A percentile compares a stretch with the other conserved stretches of the same genome.
Evolutionary conservation across 192 early-diverging fungal species (phyloP).

Genomic region (Coemansia sp.): DNA sequence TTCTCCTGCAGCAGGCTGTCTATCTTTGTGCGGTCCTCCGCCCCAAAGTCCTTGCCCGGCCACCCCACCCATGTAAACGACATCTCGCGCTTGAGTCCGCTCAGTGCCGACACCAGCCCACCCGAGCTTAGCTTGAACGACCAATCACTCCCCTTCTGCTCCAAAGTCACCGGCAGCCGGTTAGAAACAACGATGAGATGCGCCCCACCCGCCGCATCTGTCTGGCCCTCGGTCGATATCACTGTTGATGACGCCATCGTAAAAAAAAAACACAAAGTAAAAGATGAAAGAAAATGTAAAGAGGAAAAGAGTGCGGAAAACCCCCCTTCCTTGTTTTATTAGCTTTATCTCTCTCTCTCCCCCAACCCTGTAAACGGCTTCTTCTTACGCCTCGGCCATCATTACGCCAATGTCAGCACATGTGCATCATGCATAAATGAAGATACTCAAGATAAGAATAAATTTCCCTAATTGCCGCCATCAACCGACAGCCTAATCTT

Average conservation of each 20-base stretch:
- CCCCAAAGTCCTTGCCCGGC: conserved; percentile 87
- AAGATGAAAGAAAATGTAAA: not conserved
- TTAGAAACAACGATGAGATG: conserved; percentile 93
- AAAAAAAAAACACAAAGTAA: not conserved
- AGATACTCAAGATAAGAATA: not conserved
- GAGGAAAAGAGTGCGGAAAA: not conserved
- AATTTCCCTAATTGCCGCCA: not conserved
- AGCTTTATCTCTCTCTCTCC: not conserved
- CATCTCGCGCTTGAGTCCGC: conserved; percentile 93
- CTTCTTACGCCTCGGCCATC: not conserved
- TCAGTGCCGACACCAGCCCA: conserved; percentile 92
- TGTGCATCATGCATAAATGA: conserved; percentile 1
- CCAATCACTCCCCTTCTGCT: conserved; percentile 52
- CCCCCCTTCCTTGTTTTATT: too few species aligned
- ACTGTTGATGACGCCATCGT: not conserved
- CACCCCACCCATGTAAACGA: conserved; percentile 99
- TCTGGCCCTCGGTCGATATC: not conserved
- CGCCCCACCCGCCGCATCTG: conserved; percentile 17
- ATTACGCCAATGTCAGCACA: not conserved
- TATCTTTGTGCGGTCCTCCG: conserved; percentile 72
- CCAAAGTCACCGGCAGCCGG: conserved; percentile 87
- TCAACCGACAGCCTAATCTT: conserved; percentile 48
- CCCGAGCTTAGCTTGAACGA: conserved; percentile 87
- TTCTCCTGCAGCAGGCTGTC: conserved; percentile 72
- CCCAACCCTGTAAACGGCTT: not conserved